phyloP scores from a whole-genome alignment of 1,284 basidiomycete genomes.

The Acaromyces ingoldii region DNA sequence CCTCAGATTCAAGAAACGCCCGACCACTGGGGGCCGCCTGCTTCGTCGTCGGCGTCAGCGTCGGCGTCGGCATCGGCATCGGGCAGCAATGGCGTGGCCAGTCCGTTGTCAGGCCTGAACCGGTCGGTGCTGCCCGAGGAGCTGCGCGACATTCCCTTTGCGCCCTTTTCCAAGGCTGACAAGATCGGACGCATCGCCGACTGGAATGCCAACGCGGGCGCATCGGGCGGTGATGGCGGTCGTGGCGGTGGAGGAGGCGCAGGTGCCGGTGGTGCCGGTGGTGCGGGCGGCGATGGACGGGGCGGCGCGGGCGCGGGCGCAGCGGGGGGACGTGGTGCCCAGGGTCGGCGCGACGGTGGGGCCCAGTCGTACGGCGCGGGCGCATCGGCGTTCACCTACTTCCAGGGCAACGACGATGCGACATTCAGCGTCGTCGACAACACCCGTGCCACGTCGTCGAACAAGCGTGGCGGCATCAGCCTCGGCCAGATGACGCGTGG shows the following conservation, averaged over 20 bases:
- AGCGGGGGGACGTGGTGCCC: constrained; percentile 1
- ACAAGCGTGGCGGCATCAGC: constrained; percentile 41
- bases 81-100: no score
- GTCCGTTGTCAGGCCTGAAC: no score
- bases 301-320: constrained; percentile 16
- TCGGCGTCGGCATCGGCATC: constrained; percentile 1
- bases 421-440: constrained; percentile 95
- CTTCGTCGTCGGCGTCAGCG: constrained; percentile 9
- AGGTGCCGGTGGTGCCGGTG: constrained; percentile 54
- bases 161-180: constrained; percentile 95
- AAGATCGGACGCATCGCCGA: constrained; percentile 96
- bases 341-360: constrained; percentile 19
- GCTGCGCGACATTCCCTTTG: constrained; percentile 59
- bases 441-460: constrained; percentile 50
- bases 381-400: constrained; percentile 86
- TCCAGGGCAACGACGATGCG: constrained; percentile 96
- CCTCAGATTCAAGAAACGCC: constrained; percentile 30
- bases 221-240: constrained; percentile 53
- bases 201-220: constrained; percentile 74
- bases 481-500: constrained; percentile 54
- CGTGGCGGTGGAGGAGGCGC: constrained; percentile 54
- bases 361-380: constrained; percentile 37
- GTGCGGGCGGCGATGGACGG: constrained; percentile 25
- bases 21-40: constrained; percentile 43
- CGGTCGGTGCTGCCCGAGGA: constrained; percentile 38